Evolutionary conservation across 2,329 filamentous ascomycete genomes (phyloP).

Genomic region (Eutypa lata): DNA sequence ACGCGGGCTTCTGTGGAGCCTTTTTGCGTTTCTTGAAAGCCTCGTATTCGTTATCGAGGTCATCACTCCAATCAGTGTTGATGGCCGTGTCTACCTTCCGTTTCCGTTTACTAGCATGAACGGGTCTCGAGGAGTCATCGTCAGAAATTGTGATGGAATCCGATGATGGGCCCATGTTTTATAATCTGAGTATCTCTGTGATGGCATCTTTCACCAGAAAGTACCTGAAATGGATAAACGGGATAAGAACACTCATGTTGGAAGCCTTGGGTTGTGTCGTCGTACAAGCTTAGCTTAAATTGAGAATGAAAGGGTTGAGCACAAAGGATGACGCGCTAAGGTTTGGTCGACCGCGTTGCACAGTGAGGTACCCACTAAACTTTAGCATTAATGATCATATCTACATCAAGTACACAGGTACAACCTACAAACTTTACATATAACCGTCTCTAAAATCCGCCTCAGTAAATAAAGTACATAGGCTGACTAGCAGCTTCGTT

Average conservation of each 20-base stretch:
- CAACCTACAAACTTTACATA: too few relatives aligned
- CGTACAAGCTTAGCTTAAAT: background rate
- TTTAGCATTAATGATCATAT: too few relatives aligned
- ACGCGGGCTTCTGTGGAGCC: constrained; percentile 6
- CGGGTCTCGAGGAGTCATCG: constrained; percentile 23
- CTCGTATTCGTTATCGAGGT: constrained; percentile 16
- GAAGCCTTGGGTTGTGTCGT: too few relatives aligned
- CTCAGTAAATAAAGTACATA: too few relatives aligned
- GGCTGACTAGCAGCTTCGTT: too few relatives aligned
- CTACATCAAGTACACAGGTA: too few relatives aligned
- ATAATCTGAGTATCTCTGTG: background rate
- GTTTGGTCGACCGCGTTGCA: too few relatives aligned
- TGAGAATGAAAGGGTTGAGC: background rate
- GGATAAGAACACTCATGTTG: background rate
- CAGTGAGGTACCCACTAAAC: too few relatives aligned
- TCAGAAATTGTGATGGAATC: constrained; percentile 21
- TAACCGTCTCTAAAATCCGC: too few relatives aligned
- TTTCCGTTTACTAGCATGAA: constrained; percentile 23
- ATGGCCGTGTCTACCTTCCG: constrained; percentile 2
- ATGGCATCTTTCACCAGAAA: background rate
- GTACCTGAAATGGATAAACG: background rate
- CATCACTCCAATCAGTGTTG: constrained; percentile 25
- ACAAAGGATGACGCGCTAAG: background rate
- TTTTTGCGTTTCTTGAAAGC: constrained; percentile 22
- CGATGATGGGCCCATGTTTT: constrained; percentile 14